Conservation (phyloP, 1,284 basidiomycete genomes). For the Pascua sp. region DNA sequence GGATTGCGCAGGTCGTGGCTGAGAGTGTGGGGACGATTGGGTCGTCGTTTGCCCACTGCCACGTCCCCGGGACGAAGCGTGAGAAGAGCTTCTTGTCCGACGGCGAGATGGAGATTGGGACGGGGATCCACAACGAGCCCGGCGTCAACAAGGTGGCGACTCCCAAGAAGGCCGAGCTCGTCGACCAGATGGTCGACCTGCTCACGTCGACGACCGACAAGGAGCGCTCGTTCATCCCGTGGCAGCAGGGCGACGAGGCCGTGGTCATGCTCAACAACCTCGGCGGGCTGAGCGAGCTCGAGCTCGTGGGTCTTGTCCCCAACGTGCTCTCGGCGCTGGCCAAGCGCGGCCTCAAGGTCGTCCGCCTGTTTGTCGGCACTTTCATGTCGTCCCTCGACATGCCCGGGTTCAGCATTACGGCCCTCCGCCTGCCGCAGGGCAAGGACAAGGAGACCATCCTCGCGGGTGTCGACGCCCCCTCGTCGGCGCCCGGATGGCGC, state of each 20-base stretch:
- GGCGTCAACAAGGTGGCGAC: slow-evolving; percentile 65
- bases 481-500: slow-evolving; percentile 73
- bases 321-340: slow-evolving; percentile 54
- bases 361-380: slow-evolving; percentile 68
- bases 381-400: slow-evolving; percentile 93
- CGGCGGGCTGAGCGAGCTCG: slow-evolving; percentile 81
- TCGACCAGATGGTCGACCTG: slow-evolving; percentile 67
- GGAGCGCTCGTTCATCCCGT: slow-evolving; percentile 81
- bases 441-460: slow-evolving; percentile 58
- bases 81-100: slow-evolving; percentile 6
- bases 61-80: slow-evolving; percentile 45
- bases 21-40: slow-evolving; percentile 72
- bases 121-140: slow-evolving; percentile 84
- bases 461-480: slow-evolving; percentile 69
- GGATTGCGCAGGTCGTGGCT: slow-evolving; percentile 65
- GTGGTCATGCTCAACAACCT: slow-evolving; percentile 55
- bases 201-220: slow-evolving; percentile 70
- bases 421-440: slow-evolving; percentile 64
- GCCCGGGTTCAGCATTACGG: slow-evolving; percentile 88
- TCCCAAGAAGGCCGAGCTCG: slow-evolving; percentile 65
- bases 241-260: slow-evolving; percentile 63
- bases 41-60: slow-evolving; percentile 86
- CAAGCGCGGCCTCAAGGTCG: slow-evolving; percentile 58
- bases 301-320: slow-evolving; percentile 62
- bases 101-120: slow-evolving; percentile 77